A percentile compares a stretch with the other conserved stretches of the same genome.
Evolutionary conservation across 164 flowering plant genomes (phyloP).

Genomic region (Nymphaea thermarum): DNA sequence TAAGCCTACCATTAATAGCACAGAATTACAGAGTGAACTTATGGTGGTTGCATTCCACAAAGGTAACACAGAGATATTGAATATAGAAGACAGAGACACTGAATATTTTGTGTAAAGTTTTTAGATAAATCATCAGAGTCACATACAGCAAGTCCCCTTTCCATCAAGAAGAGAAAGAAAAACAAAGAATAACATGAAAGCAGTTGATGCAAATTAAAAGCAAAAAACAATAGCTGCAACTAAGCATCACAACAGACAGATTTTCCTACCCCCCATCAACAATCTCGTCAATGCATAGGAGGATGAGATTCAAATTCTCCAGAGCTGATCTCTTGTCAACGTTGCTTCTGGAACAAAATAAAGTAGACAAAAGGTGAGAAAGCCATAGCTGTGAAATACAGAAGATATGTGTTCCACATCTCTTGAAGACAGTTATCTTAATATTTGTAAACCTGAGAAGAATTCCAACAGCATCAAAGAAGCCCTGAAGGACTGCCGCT

Average conservation of each 20-base stretch:
- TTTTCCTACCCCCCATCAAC: conserved; percentile 60
- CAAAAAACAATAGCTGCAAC: neutral
- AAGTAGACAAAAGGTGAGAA: conserved; percentile 1
- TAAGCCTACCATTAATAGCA: no score
- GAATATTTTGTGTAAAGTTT: no score
- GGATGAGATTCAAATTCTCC: conserved; percentile 54
- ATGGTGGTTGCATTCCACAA: no score
- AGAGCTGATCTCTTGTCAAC: conserved; percentile 60
- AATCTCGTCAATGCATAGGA: conserved; percentile 60
- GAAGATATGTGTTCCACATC: neutral
- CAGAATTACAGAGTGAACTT: no score
- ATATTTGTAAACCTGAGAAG: conserved; percentile 23
- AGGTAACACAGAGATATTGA: no score
- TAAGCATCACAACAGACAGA: neutral
- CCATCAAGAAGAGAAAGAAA: neutral
- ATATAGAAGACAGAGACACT: no score
- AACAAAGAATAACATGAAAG: no score
- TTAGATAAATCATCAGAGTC: no score
- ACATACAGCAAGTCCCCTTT: no score
- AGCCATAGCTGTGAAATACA: neutral
- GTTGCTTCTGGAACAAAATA: conserved; percentile 25
- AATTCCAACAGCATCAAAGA: conserved; percentile 41
- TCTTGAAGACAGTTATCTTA: neutral
- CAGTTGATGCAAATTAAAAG: neutral
- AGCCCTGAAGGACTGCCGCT: conserved; percentile 50